Conservation (phyloP, 257 asterid species). For the Thymus mandschuricus region DNA sequence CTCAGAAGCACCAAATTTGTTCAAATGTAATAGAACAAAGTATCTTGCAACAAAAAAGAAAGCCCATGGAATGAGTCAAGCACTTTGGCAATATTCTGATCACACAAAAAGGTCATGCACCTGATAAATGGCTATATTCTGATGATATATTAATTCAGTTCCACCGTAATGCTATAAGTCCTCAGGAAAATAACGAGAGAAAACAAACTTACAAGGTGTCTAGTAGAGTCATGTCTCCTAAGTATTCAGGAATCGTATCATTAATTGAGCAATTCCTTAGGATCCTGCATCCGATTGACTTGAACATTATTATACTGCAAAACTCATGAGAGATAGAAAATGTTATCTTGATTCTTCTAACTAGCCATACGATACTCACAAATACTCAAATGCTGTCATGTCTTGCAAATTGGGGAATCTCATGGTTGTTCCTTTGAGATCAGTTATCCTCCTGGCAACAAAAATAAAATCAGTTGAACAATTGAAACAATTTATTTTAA, state of each 20-base stretch:
- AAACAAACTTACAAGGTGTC: constrained; percentile 59
- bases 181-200: background rate
- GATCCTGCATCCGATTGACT: constrained; percentile 55
- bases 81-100: background rate
- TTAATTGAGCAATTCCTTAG: constrained; percentile 76
- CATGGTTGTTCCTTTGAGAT: constrained; percentile 53
- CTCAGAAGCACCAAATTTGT: background rate
- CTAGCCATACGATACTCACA: constrained; percentile 57
- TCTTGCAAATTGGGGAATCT: constrained; percentile 59
- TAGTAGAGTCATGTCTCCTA: constrained; percentile 39
- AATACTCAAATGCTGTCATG: constrained; percentile 23
- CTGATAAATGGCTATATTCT: background rate
- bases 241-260: constrained; percentile 62
- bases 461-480: background rate
- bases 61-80: background rate
- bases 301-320: constrained; percentile 19
- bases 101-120: background rate
- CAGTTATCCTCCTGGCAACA: constrained; percentile 71
- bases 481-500: background rate
- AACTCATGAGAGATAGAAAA: background rate
- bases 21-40: background rate
- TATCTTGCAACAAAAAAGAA: background rate
- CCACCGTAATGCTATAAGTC: constrained; percentile 5
- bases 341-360: background rate
- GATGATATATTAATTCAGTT: background rate